Evolutionary conservation across 2,329 filamentous ascomycete species (phyloP), one percentile per base, ranked within the genome.

Genomic region (Scedosporium minutisporum): DNA sequence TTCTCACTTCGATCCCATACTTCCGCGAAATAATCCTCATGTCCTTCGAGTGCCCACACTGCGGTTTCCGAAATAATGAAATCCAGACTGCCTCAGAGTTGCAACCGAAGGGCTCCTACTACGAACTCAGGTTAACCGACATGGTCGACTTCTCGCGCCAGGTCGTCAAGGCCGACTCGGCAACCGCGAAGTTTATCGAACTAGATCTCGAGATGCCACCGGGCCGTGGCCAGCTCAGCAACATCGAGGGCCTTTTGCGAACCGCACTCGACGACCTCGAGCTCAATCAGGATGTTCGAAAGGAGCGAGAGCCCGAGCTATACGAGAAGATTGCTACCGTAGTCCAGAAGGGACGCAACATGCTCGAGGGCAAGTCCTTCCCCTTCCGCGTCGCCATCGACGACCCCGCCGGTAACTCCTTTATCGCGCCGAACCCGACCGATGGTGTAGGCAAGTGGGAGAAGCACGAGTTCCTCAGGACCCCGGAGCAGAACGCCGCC

Each of bases 11-110:
- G 67, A 97, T 99, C 63, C 95, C 95, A 16, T 97, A 91, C 82
- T 99, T 99, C 81, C 91, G 92, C 78, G 93, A 99, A 75, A 87
- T 99, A 66, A 91, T 99, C 70, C 85, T 99, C 75, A 96, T 97
- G 87, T 97, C 93, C 65, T 99, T 99, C 76, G 84, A 85, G 67
- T 99, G 95, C 80, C 87, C 91, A 5, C 86, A 97, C 76, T 99
- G 95, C 78, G 80, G 87, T 72, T 88, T 93, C 76, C 86, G 89
- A 67, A 96, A 97, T 79, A 93, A 93, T 74, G 93, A 97, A 70
- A 89, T 99, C 69, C 93, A 97, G 73, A 87, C 93, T 7, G 95
- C 95, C 29, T 92, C 92, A 65, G 86, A 92, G 69, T 93, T 97
- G 65, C 95, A 97, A 77, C 88, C 92, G 69, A 90, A 90, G 70